Evolutionary conservation across 2,329 filamentous ascomycete genomes (phyloP).

Genomic region (Xylariaceae sp.): DNA sequence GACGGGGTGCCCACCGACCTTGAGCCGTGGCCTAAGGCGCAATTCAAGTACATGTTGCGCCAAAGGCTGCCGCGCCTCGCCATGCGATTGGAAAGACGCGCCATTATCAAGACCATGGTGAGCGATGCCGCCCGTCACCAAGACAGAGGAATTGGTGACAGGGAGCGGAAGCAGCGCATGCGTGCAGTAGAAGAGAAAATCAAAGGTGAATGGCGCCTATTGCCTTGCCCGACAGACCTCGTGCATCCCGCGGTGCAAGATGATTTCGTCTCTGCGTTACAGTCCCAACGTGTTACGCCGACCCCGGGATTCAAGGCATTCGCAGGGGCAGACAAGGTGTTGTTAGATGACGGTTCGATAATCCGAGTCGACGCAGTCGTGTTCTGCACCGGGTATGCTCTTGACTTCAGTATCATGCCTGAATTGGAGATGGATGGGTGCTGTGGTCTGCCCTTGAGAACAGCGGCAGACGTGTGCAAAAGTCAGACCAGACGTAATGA

Average conservation of each 20-base stretch:
- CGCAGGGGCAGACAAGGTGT: constrained; percentile 10
- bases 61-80: constrained; percentile 17
- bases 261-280: constrained; percentile 21
- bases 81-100: not conserved
- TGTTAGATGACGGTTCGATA: constrained; percentile 14
- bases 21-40: constrained; percentile 16
- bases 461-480: constrained; percentile 2
- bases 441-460: constrained; percentile 11
- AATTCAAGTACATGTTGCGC: constrained; percentile 23
- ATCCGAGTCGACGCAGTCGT: constrained; percentile 22
- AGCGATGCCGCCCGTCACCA: too few relatives aligned
- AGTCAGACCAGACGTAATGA: not conserved
- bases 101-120: too few relatives aligned
- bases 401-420: constrained; percentile 23
- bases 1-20: constrained; percentile 19
- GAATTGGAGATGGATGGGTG: constrained; percentile 24
- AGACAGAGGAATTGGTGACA: too few relatives aligned
- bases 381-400: constrained; percentile 23
- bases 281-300: constrained; percentile 12
- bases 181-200: constrained; percentile 9
- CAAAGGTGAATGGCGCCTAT: constrained; percentile 18
- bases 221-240: constrained; percentile 17
- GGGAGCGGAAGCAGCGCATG: constrained; percentile 1
- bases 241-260: constrained; percentile 21
- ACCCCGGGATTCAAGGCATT: constrained; percentile 22